Conservation (phyloP, 2,329 filamentous ascomycete genomes). For the Colletotrichum spaethianum region DNA sequence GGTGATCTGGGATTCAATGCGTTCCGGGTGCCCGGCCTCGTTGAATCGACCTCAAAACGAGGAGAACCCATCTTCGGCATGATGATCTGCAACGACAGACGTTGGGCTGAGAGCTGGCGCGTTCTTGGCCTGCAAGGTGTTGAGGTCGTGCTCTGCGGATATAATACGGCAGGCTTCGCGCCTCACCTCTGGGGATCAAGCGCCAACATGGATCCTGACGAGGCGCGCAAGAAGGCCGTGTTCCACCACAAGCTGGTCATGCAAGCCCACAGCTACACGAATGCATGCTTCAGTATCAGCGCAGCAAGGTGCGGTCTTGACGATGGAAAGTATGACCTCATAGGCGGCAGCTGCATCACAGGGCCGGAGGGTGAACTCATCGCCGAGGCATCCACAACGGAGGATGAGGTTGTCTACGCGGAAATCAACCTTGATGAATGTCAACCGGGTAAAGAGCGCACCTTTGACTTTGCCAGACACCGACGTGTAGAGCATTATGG, state of each 20-base stretch:
- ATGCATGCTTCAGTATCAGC: constrained; percentile 65
- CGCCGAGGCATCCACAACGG: constrained; percentile 62
- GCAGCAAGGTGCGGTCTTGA: constrained; percentile 61
- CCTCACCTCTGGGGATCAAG: constrained; percentile 55
- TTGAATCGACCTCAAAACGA: constrained; percentile 54
- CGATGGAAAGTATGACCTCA: constrained; percentile 60
- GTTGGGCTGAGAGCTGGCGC: constrained; percentile 69
- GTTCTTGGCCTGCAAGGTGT: constrained; percentile 61
- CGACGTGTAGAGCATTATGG: constrained; percentile 59
- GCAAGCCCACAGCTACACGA: constrained; percentile 67
- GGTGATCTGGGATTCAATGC: constrained; percentile 68
- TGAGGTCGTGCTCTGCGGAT: constrained; percentile 55
- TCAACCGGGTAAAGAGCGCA: constrained; percentile 62
- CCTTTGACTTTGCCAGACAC: constrained; percentile 61
- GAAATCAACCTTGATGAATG: constrained; percentile 64
- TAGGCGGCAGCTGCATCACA: constrained; percentile 63
- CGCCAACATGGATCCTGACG: constrained; percentile 49
- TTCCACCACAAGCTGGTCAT: constrained; percentile 67
- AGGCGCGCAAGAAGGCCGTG: constrained; percentile 59
- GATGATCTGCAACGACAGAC: constrained; percentile 69
- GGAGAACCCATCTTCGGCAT: constrained; percentile 68
- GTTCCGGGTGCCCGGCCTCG: constrained; percentile 64
- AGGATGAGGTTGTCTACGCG: constrained; percentile 64
- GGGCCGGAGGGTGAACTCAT: constrained; percentile 64
- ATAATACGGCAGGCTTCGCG: constrained; percentile 65